Base-by-base conservation (phyloP, 1,284 basidiomycete species). In the Boletellus sp. region DNA sequence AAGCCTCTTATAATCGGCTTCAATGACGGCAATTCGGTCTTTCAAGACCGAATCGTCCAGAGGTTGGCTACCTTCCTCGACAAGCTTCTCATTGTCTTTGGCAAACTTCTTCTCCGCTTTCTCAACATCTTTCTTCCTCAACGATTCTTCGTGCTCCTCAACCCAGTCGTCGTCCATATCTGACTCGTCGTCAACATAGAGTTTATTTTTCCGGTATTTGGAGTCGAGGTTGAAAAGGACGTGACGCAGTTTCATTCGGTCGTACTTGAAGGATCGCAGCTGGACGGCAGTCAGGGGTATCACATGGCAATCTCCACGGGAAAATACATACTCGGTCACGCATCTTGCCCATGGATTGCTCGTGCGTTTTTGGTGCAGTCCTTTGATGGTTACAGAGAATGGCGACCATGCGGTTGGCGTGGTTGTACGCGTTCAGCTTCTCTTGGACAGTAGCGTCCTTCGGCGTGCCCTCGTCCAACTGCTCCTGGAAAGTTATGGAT, bases 351-450 rank as follows among this genome's bases (percentile, higher is more conserved):
- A 97, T 95, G 6, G 89, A 90, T 58, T 89, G 86, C 33, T 89
- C 91, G 62, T 96, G 93, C 15, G 85, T 89, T 74, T 97, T 97
- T 49, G 91, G 89, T 5, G 89, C 92, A 52, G 83, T 85, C 72
- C 93, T 83, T 73, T 97, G 94, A 90, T 98, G 94, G 80, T 98
- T 98, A 80, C 94, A 98, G 44, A 98, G 76, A 57, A 97, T 91
- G 55, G 94, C 94, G 11, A 97, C 95, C 76, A 89, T 82, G 49
- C 95, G 88, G 71, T 98, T 97, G 12, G 95, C 94, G 47, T 91
- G 88, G 65, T 97, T 97, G 74, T 97, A 98, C 15, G 91, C 90
- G 47, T 94, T 91, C 50, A 97, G 78, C 74, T 96, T 97, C 74
- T 97, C 93, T 59, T 93, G 89, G 10, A 93, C 76, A 1, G 88